Base-by-base conservation (phyloP, 176 grass and related monocot species). In the Saccharum officinarum region DNA sequence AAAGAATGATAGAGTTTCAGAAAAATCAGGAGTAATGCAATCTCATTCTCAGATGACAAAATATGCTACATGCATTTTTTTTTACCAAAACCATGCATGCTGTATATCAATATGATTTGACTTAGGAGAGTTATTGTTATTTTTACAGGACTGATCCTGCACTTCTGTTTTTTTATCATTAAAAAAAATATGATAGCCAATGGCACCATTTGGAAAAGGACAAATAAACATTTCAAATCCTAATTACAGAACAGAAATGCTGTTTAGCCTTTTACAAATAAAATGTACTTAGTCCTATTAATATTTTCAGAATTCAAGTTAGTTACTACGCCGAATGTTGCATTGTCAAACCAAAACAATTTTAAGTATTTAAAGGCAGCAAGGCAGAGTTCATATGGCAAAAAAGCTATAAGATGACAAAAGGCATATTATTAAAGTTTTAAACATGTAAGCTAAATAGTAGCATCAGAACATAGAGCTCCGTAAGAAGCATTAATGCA, bases 51-150 rank as follows among this genome's bases (percentile, higher is more conserved):
- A 72, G 15, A 79, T 39, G 40, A 46, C 23, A n/a, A 87, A 50
- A 76, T 72, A 69, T 84, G 60, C 47, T 7, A 70, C 73, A 71
- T 74, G 54, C n/a, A 89, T 68, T 59, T 81, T 28, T 28, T 85
- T 30, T 61, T 46, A 14, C 34, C 45, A 67, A 79, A 50, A 84
- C 12, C 12, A 41, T 75, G 34, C 59, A 50, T 57, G 10, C 25
- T 36, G 41, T 37, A 69, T 70, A 44, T 12, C 67, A 83, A 71
- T 71, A 73, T 46, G 70, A 28, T 46, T 46, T 28, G 13, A 47
- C 23, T 38, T n/a, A 68, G 22, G 31, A 18, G 12, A 17, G 22
- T 67, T 52, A 37, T 52, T 68, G 18, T 52, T 13, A 68, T 36
- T 50, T 80, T 36, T 45, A 45, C 78, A 49, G 20, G 18, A 80